Percentiles rank a stretch among this genome's conserved stretches.
These are phyloP conservation scores for Artomyces pyxidatus DNA, from an alignment of 768 basidiomycete species.

Conservation along the genomic window DNA sequence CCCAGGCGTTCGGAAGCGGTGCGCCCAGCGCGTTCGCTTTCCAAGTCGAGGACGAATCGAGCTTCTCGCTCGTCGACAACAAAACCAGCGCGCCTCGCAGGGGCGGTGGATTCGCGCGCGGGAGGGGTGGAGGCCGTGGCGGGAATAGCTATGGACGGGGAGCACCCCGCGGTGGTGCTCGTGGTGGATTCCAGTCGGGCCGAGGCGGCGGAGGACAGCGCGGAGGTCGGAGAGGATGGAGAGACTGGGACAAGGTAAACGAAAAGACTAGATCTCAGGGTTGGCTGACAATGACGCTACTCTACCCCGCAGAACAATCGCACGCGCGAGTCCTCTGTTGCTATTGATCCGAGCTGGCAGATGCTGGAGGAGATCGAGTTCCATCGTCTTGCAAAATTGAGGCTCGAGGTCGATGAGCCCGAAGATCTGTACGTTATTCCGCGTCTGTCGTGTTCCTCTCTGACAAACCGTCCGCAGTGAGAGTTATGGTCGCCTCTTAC, in stretches of 20 bases:
- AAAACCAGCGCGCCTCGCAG: conserved; percentile 65
- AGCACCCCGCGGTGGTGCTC: conserved; percentile 27
- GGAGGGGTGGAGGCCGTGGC: conserved; percentile 30
- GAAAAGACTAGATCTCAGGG: background rate
- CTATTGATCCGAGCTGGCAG: conserved; percentile 87
- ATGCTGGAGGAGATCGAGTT: conserved; percentile 98
- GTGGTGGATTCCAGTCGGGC: conserved; percentile 29
- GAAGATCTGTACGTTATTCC: conserved; percentile 69
- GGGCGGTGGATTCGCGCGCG: conserved; percentile 55
- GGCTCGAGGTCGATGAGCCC: conserved; percentile 89
- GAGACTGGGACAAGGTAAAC: conserved; percentile 89
- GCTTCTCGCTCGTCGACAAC: conserved; percentile 93
- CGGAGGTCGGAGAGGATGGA: conserved; percentile 71
- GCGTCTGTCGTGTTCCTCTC: background rate
- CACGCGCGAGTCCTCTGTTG: conserved; percentile 86
- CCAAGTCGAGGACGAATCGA: conserved; percentile 96
- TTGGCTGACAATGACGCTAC: background rate
- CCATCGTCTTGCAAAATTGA: conserved; percentile 81
- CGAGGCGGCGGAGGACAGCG: conserved; percentile 40
- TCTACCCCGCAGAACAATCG: conserved; percentile 52
- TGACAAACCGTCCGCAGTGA: conserved; percentile 40
- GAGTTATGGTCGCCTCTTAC: conserved; percentile 81
- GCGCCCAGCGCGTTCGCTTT: conserved; percentile 90
- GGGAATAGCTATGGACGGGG: conserved; percentile 28
- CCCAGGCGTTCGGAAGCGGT: conserved; percentile 84